Percentiles rank a stretch among this genome's conserved stretches.
These are phyloP conservation scores for Euphorbia schlechtendalii DNA, from an alignment of 441 rosid genomes.

Conservation along the genomic window DNA sequence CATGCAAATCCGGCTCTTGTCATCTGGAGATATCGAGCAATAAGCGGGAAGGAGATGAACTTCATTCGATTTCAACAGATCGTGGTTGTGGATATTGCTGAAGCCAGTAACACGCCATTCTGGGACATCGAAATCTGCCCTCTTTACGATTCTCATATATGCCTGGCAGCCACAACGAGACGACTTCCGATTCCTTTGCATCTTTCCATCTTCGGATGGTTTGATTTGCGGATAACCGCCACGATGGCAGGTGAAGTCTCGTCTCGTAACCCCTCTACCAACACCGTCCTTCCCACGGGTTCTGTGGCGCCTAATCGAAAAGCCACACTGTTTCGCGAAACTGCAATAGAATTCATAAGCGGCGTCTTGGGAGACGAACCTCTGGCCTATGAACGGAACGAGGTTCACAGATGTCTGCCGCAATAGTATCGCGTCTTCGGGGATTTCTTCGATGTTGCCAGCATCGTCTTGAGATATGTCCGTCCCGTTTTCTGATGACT, in stretches of 20 bases:
- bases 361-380: conserved; percentile 62
- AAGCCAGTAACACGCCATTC: conserved; percentile 66
- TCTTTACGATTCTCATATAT: conserved; percentile 51
- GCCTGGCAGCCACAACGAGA: conserved; percentile 61
- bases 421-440: conserved; percentile 45
- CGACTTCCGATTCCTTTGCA: conserved; percentile 59
- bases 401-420: conserved; percentile 60
- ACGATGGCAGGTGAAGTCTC: conserved; percentile 67
- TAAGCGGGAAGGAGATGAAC: conserved; percentile 39
- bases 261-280: conserved; percentile 58
- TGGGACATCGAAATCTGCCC: conserved; percentile 54
- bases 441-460: conserved; percentile 35
- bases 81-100: conserved; percentile 56
- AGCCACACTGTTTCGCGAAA: conserved; percentile 59
- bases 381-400: conserved; percentile 51
- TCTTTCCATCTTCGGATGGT: conserved; percentile 51
- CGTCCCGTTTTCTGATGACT: conserved; percentile 43
- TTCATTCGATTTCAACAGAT: conserved; percentile 42
- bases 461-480: conserved; percentile 42
- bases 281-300: conserved; percentile 61
- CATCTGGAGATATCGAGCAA: conserved; percentile 44
- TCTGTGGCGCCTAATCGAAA: conserved; percentile 57
- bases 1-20: conserved; percentile 54
- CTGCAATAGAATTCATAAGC: conserved; percentile 66
- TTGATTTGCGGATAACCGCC: conserved; percentile 61